Percentiles rank a stretch among this genome's conserved stretches.
Evolutionary conservation across 768 basidiomycete genomes (phyloP).

Genomic region (Rhizopogon sp.): DNA sequence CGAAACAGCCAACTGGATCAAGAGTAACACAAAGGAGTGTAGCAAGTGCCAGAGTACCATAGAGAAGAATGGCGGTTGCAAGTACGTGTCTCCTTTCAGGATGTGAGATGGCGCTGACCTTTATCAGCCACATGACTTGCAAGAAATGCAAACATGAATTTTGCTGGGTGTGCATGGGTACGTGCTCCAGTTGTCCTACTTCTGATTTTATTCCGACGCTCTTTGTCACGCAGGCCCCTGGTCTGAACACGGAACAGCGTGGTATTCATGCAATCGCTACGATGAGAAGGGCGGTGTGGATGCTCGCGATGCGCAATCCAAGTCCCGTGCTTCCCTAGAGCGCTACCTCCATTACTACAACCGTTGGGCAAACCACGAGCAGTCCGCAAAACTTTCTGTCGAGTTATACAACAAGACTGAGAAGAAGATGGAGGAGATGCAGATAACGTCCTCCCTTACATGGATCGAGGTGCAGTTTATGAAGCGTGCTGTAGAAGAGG

Average conservation of each 20-base stretch:
- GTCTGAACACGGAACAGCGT: conserved; percentile 94
- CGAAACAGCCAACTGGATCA: conserved; percentile 99
- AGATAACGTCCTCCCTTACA: conserved; percentile 82
- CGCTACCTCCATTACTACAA: conserved; percentile 99
- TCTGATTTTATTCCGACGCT: conserved; percentile 30
- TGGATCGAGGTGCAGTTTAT: conserved; percentile 99
- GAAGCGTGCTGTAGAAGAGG: conserved; percentile 95
- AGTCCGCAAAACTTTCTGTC: conserved; percentile 93
- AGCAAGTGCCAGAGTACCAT: conserved; percentile 94
- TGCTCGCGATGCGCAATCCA: conserved; percentile 88
- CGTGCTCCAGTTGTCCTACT: conserved; percentile 10
- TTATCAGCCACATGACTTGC: conserved; percentile 94
- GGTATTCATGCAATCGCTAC: conserved; percentile 98
- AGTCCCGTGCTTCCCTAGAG: conserved; percentile 85
- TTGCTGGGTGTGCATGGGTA: conserved; percentile 99
- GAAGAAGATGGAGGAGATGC: conserved; percentile 99
- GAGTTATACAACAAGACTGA: conserved; percentile 94
- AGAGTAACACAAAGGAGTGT: conserved; percentile 99
- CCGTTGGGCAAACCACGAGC: conserved; percentile 99
- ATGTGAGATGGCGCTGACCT: conserved; percentile 9
- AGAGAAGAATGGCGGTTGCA: conserved; percentile 99
- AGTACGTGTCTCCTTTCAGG: conserved; percentile 52
- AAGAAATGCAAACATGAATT: conserved; percentile 99
- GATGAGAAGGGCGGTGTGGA: conserved; percentile 89
- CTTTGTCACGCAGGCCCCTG: conserved; percentile 66